Percentiles rank a stretch among this genome's conserved stretches.
Conservation (phyloP, 2,329 filamentous ascomycete species). For the Pseudonectria foliicola region DNA sequence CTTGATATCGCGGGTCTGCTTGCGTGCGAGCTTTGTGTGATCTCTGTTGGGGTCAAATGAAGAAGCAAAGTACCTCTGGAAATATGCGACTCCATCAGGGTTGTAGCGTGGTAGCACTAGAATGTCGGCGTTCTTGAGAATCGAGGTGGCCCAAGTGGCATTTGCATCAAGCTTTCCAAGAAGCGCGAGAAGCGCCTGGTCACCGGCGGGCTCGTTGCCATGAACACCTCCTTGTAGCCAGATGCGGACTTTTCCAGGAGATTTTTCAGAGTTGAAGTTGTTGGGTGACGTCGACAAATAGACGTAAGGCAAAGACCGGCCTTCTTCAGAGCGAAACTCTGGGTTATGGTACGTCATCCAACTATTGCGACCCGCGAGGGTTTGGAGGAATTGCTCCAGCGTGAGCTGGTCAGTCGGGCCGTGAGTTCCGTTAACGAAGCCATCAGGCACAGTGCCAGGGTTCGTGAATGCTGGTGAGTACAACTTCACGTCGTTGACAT, state of each 20-base stretch:
- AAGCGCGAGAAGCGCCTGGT: constrained; percentile 23
- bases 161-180: constrained; percentile 24
- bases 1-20: constrained; percentile 26
- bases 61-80: constrained; percentile 23
- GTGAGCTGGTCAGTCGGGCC: constrained; percentile 18
- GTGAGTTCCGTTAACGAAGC: constrained; percentile 21
- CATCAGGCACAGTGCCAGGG: constrained; percentile 14
- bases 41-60: constrained; percentile 28
- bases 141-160: constrained; percentile 19
- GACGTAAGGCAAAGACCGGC: constrained; percentile 15
- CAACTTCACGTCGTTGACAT: constrained; percentile 14
- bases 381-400: constrained; percentile 15
- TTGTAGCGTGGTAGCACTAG: constrained; percentile 26
- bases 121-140: constrained; percentile 23
- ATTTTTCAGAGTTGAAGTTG: constrained; percentile 1
- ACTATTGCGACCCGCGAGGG: constrained; percentile 13
- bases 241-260: constrained; percentile 20
- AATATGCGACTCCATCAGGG: constrained; percentile 27
- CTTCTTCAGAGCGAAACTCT: constrained; percentile 15
- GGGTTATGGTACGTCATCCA: constrained; percentile 19
- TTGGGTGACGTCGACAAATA: constrained; percentile 4
- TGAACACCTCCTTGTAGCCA: constrained; percentile 27
- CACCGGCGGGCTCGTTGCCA: constrained; percentile 27
- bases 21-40: constrained; percentile 25
- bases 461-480: constrained; percentile 20